A percentile compares a stretch with the other conserved stretches of the same genome.
These are phyloP conservation scores for Mycena vitilis DNA, from an alignment of 768 basidiomycete species.

Conservation along the genomic window DNA sequence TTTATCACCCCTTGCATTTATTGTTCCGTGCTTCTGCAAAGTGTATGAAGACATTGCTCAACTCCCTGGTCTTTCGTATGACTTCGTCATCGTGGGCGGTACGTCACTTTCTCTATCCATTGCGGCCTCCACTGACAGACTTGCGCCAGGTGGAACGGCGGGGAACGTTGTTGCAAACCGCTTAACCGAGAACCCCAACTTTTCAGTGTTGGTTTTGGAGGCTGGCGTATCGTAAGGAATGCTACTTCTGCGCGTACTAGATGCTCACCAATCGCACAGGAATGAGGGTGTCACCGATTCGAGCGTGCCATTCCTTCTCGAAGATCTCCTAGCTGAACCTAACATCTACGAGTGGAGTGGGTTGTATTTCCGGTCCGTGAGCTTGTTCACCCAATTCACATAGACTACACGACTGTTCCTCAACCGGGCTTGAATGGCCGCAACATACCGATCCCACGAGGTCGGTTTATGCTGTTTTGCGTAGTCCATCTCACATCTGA, in stretches of 20 bases:
- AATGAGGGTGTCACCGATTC: no score
- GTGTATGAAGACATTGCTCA: background rate
- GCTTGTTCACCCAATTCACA: background rate
- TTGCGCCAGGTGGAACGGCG: background rate
- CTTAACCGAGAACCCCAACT: background rate
- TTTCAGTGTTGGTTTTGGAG: background rate
- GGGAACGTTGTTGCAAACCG: background rate
- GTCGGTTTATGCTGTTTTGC: background rate
- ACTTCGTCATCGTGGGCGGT: background rate
- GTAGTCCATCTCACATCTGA: background rate
- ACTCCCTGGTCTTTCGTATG: background rate
- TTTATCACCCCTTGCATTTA: no score
- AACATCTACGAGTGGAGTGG: no score
- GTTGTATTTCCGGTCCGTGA: no score
- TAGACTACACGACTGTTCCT: background rate
- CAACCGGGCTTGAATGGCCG: background rate
- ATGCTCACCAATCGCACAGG: background rate
- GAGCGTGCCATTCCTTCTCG: no score
- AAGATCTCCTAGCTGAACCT: no score
- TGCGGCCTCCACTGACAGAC: background rate
- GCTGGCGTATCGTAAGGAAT: background rate
- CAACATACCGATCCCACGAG: no score
- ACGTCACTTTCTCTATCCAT: background rate
- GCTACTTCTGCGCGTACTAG: background rate
- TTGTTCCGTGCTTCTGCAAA: background rate